These are phyloP conservation scores for Naganishia vishniacii DNA, from an alignment of 768 basidiomycete species.

Conservation along the genomic window DNA sequence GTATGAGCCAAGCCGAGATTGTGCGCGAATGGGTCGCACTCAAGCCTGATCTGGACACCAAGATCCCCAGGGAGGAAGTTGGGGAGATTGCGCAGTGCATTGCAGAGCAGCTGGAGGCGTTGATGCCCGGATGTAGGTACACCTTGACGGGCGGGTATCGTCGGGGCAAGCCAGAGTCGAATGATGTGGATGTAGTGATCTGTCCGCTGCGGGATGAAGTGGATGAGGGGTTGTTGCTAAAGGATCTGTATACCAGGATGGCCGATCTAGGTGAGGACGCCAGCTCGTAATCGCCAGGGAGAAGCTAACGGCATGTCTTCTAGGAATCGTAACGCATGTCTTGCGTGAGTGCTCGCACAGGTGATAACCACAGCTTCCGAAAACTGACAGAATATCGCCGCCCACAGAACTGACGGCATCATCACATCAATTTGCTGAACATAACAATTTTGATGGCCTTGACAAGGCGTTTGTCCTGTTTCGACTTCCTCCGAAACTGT, in stretches of 20 bases:
- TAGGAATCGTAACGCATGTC: conserved; percentile 73
- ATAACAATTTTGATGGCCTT: conserved; percentile 67
- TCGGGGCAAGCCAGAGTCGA: conserved; percentile 71
- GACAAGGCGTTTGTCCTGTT: conserved; percentile 82
- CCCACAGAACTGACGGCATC: conserved; percentile 37
- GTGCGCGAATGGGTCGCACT: conserved; percentile 45
- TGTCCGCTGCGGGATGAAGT: conserved; percentile 55
- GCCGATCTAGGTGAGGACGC: conserved; percentile 56
- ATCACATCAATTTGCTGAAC: conserved; percentile 12
- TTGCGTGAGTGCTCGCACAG: conserved; percentile 60
- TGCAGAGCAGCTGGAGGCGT: conserved; percentile 59
- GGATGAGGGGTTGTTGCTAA: conserved; percentile 55
- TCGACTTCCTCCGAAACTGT: conserved; percentile 53
- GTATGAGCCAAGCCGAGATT: conserved; percentile 46
- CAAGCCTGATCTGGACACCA: conserved; percentile 49
- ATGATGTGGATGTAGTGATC: conserved; percentile 85
- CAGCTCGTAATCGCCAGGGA: too few relatives aligned
- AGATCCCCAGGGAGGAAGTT: conserved; percentile 70
- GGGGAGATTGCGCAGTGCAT: conserved; percentile 68
- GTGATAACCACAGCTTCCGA: not conserved
- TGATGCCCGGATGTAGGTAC: conserved; percentile 65
- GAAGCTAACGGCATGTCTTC: not conserved
- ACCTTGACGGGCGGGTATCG: conserved; percentile 83
- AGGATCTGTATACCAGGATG: conserved; percentile 58
- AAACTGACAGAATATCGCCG: not conserved